Percentiles rank a stretch among this genome's conserved stretches.
Conservation (phyloP, 495 filamentous ascomycete species). For the Pyronema omphalodes region DNA sequence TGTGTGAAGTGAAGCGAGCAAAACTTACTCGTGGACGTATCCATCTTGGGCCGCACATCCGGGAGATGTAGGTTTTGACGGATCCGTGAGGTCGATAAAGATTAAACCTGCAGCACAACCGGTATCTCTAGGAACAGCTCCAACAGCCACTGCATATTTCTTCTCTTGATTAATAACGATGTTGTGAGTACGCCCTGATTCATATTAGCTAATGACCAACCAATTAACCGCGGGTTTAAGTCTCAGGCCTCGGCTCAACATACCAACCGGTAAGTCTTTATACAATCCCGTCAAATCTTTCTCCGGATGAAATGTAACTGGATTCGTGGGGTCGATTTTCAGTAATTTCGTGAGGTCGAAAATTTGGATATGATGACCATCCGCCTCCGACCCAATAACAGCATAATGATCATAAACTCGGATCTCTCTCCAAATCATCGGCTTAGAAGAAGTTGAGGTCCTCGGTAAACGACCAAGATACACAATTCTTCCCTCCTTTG, state of each 20-base stretch:
- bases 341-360: conserved; percentile 30
- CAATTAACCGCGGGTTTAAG: no score
- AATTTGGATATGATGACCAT: conserved; percentile 33
- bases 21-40: conserved; percentile 36
- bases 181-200: conserved; percentile 31
- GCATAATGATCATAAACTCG: conserved; percentile 31
- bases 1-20: not conserved
- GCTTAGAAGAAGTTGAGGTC: conserved; percentile 15
- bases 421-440: conserved; percentile 33
- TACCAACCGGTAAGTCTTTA: conserved; percentile 25
- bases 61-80: conserved; percentile 32
- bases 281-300: conserved; percentile 25
- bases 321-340: not conserved
- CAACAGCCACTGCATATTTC: conserved; percentile 36
- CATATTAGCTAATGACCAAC: no score
- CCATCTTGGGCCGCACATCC: conserved; percentile 37
- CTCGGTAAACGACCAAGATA: conserved; percentile 38
- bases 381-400: conserved; percentile 34
- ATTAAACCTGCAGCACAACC: conserved; percentile 34
- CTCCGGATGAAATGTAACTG: conserved; percentile 22
- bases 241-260: conserved; percentile 10
- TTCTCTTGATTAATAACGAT: conserved; percentile 35
- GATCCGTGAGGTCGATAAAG: conserved; percentile 35
- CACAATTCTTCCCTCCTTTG: conserved; percentile 30
- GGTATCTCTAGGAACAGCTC: conserved; percentile 30